Evolutionary conservation across 2,329 filamentous ascomycete species (phyloP).

Genomic region (Ophiostoma quercus): DNA sequence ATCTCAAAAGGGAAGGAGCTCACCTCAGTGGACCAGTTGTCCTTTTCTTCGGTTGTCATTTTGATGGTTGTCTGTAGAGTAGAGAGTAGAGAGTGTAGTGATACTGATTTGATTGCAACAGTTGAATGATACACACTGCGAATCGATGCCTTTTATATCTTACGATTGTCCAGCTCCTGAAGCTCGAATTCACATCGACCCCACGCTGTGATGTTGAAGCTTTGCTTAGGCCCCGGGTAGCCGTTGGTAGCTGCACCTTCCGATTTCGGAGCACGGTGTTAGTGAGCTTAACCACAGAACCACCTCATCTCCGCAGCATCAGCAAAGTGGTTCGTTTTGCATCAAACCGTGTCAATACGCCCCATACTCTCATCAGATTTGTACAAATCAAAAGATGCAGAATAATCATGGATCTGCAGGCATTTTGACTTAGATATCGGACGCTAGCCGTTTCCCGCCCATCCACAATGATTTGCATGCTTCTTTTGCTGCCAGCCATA

Average conservation of each 20-base stretch:
- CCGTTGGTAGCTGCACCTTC: constrained; percentile 5
- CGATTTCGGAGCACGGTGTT: constrained; percentile 1
- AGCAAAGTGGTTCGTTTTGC: neutral
- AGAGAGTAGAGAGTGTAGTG: neutral
- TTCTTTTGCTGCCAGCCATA: neutral
- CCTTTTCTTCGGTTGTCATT: constrained; percentile 30
- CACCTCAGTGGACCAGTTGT: constrained; percentile 42
- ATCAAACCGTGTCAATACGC: neutral
- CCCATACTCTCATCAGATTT: neutral
- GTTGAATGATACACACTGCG: neutral
- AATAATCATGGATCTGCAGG: neutral
- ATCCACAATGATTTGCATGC: neutral
- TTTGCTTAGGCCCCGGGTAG: neutral
- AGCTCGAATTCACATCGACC: neutral
- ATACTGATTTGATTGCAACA: neutral
- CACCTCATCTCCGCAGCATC: neutral
- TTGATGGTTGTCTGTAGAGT: neutral
- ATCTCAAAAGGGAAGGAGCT: neutral
- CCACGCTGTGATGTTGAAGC: constrained; percentile 4
- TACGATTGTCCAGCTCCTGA: neutral
- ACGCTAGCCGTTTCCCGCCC: neutral
- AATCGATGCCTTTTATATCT: neutral
- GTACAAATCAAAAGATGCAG: neutral
- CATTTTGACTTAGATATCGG: neutral
- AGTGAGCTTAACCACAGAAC: neutral